Conservation (phyloP, 75 land plant species). For the Gnetum montanum region DNA sequence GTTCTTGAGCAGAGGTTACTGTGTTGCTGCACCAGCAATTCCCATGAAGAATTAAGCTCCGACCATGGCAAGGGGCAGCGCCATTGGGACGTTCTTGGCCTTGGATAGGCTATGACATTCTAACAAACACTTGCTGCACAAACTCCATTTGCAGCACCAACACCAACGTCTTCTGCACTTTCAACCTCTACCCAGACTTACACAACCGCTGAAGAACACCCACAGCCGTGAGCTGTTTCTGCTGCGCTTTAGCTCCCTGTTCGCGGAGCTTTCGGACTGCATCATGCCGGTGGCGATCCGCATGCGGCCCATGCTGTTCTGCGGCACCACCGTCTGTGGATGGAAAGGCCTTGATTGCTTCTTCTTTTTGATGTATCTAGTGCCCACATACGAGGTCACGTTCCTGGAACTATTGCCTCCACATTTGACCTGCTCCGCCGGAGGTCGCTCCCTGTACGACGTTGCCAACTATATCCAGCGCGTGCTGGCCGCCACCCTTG, state of each 20-base stretch:
- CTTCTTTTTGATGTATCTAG: slow-evolving; percentile 52
- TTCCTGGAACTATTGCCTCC: slow-evolving; percentile 32
- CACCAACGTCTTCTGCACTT: no score
- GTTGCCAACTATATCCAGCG: slow-evolving; percentile 52
- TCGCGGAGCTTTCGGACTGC: slow-evolving; percentile 55
- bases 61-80: no score
- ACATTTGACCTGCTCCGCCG: slow-evolving; percentile 37
- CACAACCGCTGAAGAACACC: no score
- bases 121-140: no score
- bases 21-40: no score
- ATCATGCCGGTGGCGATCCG: slow-evolving; percentile 53
- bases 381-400: slow-evolving; percentile 27
- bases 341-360: slow-evolving; percentile 48
- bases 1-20: no score
- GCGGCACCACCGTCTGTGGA: slow-evolving; percentile 59
- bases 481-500: slow-evolving; percentile 32
- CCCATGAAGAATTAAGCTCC: no score
- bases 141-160: no score
- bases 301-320: slow-evolving; percentile 27
- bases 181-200: no score
- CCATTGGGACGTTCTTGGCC: no score
- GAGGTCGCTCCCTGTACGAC: slow-evolving; percentile 44
- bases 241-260: slow-evolving; percentile 47
- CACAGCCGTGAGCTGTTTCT: slow-evolving; percentile 60
- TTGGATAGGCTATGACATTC: no score